Evolutionary conservation across 192 early-diverging fungal genomes (phyloP).

Genomic region (Phlyctochytrium arcticum): DNA sequence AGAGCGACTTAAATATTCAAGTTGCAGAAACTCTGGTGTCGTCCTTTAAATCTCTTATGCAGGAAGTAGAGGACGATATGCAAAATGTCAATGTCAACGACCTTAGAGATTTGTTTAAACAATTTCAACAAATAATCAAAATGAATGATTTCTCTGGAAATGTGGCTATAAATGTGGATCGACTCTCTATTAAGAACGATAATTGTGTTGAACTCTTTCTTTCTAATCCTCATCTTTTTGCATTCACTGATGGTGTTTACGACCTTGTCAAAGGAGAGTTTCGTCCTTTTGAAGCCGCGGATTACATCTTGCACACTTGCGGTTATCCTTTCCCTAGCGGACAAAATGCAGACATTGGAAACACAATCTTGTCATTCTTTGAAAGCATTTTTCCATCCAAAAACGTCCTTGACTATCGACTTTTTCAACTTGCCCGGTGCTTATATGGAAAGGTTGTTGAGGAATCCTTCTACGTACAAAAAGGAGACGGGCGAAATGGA

Average conservation of each 20-base stretch:
- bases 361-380: neutral
- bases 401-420: slow-evolving; percentile 1
- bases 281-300: slow-evolving; percentile 3
- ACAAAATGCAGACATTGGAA: neutral
- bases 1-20: slow-evolving; percentile 4
- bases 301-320: slow-evolving; percentile 5
- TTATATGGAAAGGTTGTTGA: slow-evolving; percentile 6
- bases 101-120: neutral
- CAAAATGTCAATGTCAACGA: neutral
- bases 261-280: neutral
- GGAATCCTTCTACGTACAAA: slow-evolving; percentile 6
- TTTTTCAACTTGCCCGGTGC: neutral
- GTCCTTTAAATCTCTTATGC: neutral
- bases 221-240: slow-evolving; percentile 14
- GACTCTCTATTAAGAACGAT: neutral
- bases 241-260: slow-evolving; percentile 20
- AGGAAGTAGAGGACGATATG: neutral
- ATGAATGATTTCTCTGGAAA: neutral
- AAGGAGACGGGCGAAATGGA: slow-evolving; percentile 11
- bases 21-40: neutral
- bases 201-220: slow-evolving; percentile 13
- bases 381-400: neutral
- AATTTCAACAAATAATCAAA: neutral
- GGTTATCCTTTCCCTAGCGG: slow-evolving; percentile 10
- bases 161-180: slow-evolving; percentile 2